Evolutionary conservation across 306 rosid genomes (phyloP).

Genomic region (Mimosa pudica): DNA sequence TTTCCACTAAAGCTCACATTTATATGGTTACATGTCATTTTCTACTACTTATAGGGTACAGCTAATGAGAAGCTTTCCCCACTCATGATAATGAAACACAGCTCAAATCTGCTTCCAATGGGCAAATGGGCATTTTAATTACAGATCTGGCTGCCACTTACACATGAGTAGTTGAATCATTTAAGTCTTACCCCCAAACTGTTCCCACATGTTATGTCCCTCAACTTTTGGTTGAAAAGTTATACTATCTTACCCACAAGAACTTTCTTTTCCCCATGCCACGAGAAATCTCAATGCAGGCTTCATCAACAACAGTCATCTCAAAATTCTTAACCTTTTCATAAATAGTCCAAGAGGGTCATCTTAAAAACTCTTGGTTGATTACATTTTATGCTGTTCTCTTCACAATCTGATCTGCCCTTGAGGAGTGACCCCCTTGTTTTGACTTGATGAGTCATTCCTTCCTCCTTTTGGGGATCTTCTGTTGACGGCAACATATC

Average conservation of each 20-base stretch:
- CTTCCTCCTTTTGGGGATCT: slow-evolving; percentile 47
- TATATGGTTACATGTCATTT: neutral
- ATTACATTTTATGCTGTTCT: slow-evolving; percentile 65
- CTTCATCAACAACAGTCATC: slow-evolving; percentile 46
- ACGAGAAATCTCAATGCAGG: slow-evolving; percentile 71
- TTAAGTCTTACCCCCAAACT: slow-evolving; percentile 12
- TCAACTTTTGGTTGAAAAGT: slow-evolving; percentile 32
- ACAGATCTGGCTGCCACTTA: neutral
- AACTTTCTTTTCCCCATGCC: slow-evolving; percentile 43
- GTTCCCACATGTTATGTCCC: slow-evolving; percentile 5
- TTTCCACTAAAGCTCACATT: neutral
- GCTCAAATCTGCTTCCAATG: neutral
- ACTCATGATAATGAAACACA: slow-evolving; percentile 16
- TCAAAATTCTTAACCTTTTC: slow-evolving; percentile 67
- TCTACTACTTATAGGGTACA: neutral
- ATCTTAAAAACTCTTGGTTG: slow-evolving; percentile 65
- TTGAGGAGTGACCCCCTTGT: slow-evolving; percentile 37
- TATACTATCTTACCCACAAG: slow-evolving; percentile 32
- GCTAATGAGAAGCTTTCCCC: neutral
- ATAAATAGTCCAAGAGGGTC: slow-evolving; percentile 65
- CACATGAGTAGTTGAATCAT: slow-evolving; percentile 41
- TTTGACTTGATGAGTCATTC: slow-evolving; percentile 32
- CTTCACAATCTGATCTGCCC: slow-evolving; percentile 64
- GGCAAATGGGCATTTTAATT: neutral
- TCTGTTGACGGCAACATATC: slow-evolving; percentile 55